A percentile compares a stretch with the other conserved stretches of the same genome.
phyloP scores from a whole-genome alignment of 1,139 yeast genomes.

The Meyerozyma athensensis region DNA sequence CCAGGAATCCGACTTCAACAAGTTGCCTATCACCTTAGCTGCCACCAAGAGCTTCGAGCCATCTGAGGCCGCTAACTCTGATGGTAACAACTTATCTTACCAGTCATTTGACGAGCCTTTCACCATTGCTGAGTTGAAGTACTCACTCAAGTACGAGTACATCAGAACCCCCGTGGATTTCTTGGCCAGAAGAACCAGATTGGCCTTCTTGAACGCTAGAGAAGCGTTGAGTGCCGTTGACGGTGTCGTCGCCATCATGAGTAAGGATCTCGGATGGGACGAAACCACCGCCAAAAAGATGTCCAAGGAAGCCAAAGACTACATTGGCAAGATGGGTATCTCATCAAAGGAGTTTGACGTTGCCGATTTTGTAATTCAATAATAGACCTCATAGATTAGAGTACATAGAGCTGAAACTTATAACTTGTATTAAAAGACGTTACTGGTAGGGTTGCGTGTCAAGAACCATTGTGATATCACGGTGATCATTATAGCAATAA shows the following conservation, averaged over 20 bases:
- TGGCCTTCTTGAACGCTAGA: conserved; percentile 86
- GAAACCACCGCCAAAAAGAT: conserved; percentile 54
- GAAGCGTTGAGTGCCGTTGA: conserved; percentile 81
- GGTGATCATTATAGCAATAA: background rate
- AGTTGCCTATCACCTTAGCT: conserved; percentile 61
- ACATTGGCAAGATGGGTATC: conserved; percentile 58
- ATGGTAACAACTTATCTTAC: conserved; percentile 37
- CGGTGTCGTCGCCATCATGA: conserved; percentile 83
- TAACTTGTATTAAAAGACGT: background rate
- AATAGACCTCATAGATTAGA: conserved; percentile 2
- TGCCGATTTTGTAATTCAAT: conserved; percentile 20
- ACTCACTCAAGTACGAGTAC: conserved; percentile 79
- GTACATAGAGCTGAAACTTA: conserved; percentile 1
- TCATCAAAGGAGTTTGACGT: conserved; percentile 36
- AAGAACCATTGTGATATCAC: conserved; percentile 2
- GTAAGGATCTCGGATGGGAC: conserved; percentile 73
- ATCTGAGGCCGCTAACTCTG: conserved; percentile 28
- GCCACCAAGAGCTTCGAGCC: conserved; percentile 33
- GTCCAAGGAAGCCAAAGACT: conserved; percentile 48
- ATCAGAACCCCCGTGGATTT: conserved; percentile 86
- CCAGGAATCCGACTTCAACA: conserved; percentile 47
- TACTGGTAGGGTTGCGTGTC: background rate
- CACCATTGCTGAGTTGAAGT: conserved; percentile 86
- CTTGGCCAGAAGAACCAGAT: conserved; percentile 88
- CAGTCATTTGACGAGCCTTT: conserved; percentile 76